Base-by-base conservation (phyloP, 371 early-diverging fungal species). In the Rhizopus arrhizus region DNA sequence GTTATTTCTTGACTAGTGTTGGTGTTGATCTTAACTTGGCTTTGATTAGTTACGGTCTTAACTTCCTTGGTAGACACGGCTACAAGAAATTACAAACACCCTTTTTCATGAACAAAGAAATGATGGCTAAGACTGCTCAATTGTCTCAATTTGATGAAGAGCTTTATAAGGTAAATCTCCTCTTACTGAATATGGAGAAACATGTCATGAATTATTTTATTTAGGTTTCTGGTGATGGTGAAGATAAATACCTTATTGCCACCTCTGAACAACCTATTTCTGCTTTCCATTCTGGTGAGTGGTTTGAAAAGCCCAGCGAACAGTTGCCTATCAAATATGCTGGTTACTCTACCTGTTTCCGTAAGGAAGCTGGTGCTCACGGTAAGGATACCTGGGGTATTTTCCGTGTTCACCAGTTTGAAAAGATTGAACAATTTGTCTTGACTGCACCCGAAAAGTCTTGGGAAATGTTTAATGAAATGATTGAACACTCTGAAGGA, bases 351-450 rank as follows among this genome's bases (percentile, higher is more conserved):
- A 96, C 99, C 36, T 99, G 99, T 83, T 99, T 99, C 92, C 93
- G 99, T 67, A 99, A 99, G 76, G 99, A 99, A 80, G 99, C 99
- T 38, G 99, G 99, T 61, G 96, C 99, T 3, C 97, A 97, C 72
- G 99, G 99, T 64, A 94, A 97, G 70, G 99, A 99, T 78, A 99
- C 97, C 59, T 92, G 95, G 95, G 99, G 99, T 59, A 92, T 99
- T 64, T 99, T 99, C 91, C 90, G 99, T 62, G 98, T 99, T 45
- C 99, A 99, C 77, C 99, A 99, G 86, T 99, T 99, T 76, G 99
- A 99, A 80, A 99, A 99, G 89, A 86, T 99, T 57, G 99, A 99
- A 83, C 99, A 99, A 83, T 99, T 99, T 80, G 92, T 95, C 41
- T 77, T 99, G 70, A 92, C 95, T 29, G 92, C 94, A 60, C 99